phyloP scores from a whole-genome alignment of 1,139 yeast genomes.

The Suhomyces chickasaworum region DNA sequence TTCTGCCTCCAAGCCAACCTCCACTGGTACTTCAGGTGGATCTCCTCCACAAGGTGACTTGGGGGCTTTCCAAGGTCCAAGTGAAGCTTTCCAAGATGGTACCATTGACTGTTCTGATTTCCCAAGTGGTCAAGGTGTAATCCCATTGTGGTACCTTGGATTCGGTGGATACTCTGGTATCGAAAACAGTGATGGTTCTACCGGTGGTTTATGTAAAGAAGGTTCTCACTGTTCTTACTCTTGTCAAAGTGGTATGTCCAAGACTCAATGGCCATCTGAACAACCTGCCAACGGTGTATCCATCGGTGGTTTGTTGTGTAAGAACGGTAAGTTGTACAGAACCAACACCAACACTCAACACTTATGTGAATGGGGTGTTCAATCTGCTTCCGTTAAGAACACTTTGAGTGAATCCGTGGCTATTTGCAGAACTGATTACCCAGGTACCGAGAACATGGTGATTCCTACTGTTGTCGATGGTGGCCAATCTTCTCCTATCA shows the following conservation, averaged over 20 bases:
- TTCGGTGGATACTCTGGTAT: slow-evolving; percentile 94
- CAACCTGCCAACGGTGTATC: slow-evolving; percentile 90
- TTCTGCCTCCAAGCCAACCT: slow-evolving; percentile 19
- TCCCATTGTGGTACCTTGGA: slow-evolving; percentile 76
- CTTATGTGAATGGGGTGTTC: slow-evolving; percentile 84
- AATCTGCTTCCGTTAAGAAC: slow-evolving; percentile 69
- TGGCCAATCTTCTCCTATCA: slow-evolving; percentile 64
- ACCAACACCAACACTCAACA: slow-evolving; percentile 61
- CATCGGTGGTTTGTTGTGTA: slow-evolving; percentile 86
- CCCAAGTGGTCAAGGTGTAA: slow-evolving; percentile 92
- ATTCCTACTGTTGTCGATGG: slow-evolving; percentile 81
- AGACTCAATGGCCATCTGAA: slow-evolving; percentile 90
- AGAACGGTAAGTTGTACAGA: slow-evolving; percentile 76
- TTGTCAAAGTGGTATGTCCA: slow-evolving; percentile 94
- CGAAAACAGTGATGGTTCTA: slow-evolving; percentile 57
- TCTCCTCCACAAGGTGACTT: slow-evolving; percentile 51
- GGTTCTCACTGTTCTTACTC: slow-evolving; percentile 96
- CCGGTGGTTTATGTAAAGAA: slow-evolving; percentile 71
- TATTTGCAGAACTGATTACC: slow-evolving; percentile 96
- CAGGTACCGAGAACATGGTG: slow-evolving; percentile 98
- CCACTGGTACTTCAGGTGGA: slow-evolving; percentile 13
- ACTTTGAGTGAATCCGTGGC: slow-evolving; percentile 69
- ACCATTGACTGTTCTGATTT: slow-evolving; percentile 69
- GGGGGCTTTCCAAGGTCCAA: slow-evolving; percentile 53
- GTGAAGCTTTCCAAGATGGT: slow-evolving; percentile 76